Conservation (phyloP, 257 asterid genomes). For the Plantago major region DNA sequence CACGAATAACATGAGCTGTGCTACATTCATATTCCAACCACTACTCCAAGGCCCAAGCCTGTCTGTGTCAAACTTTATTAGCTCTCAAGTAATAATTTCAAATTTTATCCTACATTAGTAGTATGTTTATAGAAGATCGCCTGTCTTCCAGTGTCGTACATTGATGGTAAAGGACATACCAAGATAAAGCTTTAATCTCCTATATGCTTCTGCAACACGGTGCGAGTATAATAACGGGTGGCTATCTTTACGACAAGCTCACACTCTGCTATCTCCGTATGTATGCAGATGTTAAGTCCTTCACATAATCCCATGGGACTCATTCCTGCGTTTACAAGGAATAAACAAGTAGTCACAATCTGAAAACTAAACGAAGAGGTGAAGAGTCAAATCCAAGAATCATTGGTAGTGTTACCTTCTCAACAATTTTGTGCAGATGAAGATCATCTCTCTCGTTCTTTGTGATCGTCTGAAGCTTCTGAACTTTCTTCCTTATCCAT, state of each 20-base stretch:
- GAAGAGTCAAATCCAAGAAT: constrained; percentile 16
- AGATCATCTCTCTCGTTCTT: constrained; percentile 25
- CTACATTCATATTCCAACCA: constrained; percentile 4
- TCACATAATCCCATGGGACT: constrained; percentile 15
- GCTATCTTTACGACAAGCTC: constrained; percentile 12
- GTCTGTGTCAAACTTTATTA: neutral
- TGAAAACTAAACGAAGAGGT: constrained; percentile 15
- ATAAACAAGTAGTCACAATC: constrained; percentile 2
- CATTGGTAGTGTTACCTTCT: constrained; percentile 40
- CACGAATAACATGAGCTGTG: constrained; percentile 2
- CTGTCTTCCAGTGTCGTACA: constrained; percentile 3
- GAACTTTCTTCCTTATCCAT: constrained; percentile 23
- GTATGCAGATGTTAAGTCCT: constrained; percentile 6
- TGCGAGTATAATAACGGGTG: neutral
- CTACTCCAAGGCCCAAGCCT: neutral
- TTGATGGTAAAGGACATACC: constrained; percentile 9
- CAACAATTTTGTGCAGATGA: constrained; percentile 33
- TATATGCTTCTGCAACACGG: constrained; percentile 10
- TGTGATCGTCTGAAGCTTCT: constrained; percentile 27
- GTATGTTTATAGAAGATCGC: constrained; percentile 1
- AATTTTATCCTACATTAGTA: constrained; percentile 1
- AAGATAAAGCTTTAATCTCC: neutral
- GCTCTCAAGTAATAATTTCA: constrained; percentile 2
- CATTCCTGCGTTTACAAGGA: constrained; percentile 29
- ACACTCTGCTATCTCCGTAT: constrained; percentile 1